Evolutionary conservation across 1,139 yeast species (phyloP).

Genomic region (Geotrichum siamense): DNA sequence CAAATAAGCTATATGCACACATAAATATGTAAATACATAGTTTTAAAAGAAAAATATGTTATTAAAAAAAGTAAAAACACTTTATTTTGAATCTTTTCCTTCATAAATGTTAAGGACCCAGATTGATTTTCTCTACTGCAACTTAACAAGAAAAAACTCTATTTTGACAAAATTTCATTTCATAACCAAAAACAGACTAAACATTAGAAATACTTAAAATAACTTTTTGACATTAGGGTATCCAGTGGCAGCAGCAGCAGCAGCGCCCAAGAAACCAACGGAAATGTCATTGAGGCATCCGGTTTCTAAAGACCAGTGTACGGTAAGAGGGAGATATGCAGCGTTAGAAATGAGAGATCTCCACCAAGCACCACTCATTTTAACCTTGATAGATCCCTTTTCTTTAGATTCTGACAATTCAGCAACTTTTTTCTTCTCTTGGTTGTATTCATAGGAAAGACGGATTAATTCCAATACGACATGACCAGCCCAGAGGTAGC

Average conservation of each 20-base stretch:
- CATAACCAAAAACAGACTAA: too few relatives aligned
- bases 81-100: too few relatives aligned
- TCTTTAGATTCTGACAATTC: constrained; percentile 8
- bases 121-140: too few relatives aligned
- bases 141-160: too few relatives aligned
- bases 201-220: too few relatives aligned
- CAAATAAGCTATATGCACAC: too few relatives aligned
- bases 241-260: constrained; percentile 30
- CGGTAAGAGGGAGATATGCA: constrained; percentile 39
- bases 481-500: constrained; percentile 39
- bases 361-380: constrained; percentile 8
- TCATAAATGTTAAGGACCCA: too few relatives aligned
- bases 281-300: constrained; percentile 33
- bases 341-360: constrained; percentile 27
- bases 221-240: constrained; percentile 24
- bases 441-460: constrained; percentile 20
- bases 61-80: too few relatives aligned
- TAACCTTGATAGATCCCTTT: constrained; percentile 7
- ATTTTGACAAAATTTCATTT: too few relatives aligned
- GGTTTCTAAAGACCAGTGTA: constrained; percentile 39
- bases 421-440: constrained; percentile 5
- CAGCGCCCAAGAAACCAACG: constrained; percentile 38
- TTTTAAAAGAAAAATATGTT: too few relatives aligned
- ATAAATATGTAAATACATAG: too few relatives aligned
- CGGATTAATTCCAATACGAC: constrained; percentile 35